Evolutionary conservation across 179 eudicot genomes (phyloP), one percentile per base, ranked within the genome.

Genomic region (Patellifolia procumbens): DNA sequence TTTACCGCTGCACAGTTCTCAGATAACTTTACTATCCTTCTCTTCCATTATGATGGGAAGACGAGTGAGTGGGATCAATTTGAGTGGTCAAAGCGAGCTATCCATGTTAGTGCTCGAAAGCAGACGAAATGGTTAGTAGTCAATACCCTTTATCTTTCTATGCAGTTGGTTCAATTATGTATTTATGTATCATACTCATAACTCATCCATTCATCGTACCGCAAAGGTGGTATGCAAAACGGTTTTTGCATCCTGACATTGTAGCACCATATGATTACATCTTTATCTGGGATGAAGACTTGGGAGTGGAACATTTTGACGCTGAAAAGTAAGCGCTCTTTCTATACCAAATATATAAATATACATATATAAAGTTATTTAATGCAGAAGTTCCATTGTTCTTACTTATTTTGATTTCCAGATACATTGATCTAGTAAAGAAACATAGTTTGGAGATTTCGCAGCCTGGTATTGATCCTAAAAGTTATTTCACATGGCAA

Each of bases 281-380:
- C 60, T 91, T 89, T 39, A 89, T 90, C 72, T 90, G 95, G 95
- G 95, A 90, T 52, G 95, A 91, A 78, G 95, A 91, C 72, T 85
- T 91, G 63, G 91, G 96, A 39, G 84, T 88, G 43, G 90, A 89
- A 42, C 75, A 91, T 51, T 91, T 91, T 60, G 78, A 91, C 78
- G 88, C 89, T 13, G 88, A 90, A 49, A 81, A 89, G 92, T 89
- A 20, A 84, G 84, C 73, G 13, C 42, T 59, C 46, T 24, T 56
- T 26, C 31, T 17, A 20, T 35, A 48, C 9, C 24, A 56, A 37
- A 62, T 29, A 7, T n/a, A 26, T 35, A 48, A 49, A 15, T 13
- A 39, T 6, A 31, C 51, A 43, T 53, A 20, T 31, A 26, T 31
- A 37, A 20, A 31, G 29, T 15, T 63, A 15, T 64, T 17, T 19